Conservation (phyloP, 73 alveolate species). For the Paramecium pentaurelia region DNA sequence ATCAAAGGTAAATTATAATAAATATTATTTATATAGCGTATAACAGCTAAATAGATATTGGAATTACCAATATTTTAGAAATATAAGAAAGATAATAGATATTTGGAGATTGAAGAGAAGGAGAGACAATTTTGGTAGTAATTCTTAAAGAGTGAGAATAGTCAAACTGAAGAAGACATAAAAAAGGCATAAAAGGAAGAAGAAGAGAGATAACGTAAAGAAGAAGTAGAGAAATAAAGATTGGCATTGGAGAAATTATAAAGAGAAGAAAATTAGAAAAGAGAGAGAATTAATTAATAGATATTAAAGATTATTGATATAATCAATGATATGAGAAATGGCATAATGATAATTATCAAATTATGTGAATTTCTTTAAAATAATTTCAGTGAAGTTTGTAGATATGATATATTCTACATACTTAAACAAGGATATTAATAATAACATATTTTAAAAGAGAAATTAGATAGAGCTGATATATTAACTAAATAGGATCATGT, state of each 20-base stretch:
- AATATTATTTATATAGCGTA: background rate
- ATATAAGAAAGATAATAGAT: background rate
- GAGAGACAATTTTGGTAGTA: background rate
- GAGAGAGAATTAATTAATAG: background rate
- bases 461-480: background rate
- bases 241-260: background rate
- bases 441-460: background rate
- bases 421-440: background rate
- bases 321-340: constrained; percentile 43
- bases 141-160: background rate
- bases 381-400: background rate
- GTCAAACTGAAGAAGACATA: background rate
- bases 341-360: background rate
- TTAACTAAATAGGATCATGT: background rate
- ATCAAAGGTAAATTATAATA: background rate
- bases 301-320: background rate
- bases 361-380: constrained; percentile 16
- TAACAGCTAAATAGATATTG: constrained; percentile 41
- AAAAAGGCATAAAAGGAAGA: background rate
- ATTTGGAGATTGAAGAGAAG: background rate
- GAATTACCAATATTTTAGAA: constrained; percentile 30
- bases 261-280: background rate
- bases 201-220: background rate
- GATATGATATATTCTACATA: constrained; percentile 42
- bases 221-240: background rate